A percentile compares a stretch with the other conserved stretches of the same genome.
Conservation (phyloP, 2,329 filamentous ascomycete genomes). For the Penicillium digitatum region DNA sequence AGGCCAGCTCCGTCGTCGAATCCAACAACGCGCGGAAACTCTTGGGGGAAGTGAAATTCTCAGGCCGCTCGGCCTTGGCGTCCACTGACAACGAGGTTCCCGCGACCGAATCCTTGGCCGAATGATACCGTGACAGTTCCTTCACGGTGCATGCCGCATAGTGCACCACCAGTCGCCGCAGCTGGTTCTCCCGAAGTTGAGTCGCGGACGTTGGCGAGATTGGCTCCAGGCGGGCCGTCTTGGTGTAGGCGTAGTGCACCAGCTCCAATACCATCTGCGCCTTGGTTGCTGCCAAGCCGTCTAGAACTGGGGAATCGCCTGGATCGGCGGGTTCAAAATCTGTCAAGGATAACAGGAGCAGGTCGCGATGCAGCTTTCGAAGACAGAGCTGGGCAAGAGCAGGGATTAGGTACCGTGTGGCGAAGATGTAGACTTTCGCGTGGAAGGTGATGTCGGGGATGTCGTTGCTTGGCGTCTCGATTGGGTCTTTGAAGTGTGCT, state of each 20-base stretch:
- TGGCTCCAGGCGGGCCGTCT: slow-evolving; percentile 40
- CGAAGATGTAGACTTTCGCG: slow-evolving; percentile 44
- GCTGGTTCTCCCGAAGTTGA: slow-evolving; percentile 38
- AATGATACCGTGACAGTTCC: slow-evolving; percentile 36
- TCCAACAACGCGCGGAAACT: slow-evolving; percentile 39
- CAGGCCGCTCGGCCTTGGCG: slow-evolving; percentile 9
- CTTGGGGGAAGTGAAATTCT: slow-evolving; percentile 19
- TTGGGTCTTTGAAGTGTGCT: slow-evolving; percentile 8
- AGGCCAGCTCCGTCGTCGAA: slow-evolving; percentile 38
- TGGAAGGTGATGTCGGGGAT: slow-evolving; percentile 42
- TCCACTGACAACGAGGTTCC: slow-evolving; percentile 24
- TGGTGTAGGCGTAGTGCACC: slow-evolving; percentile 39
- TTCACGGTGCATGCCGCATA: slow-evolving; percentile 42
- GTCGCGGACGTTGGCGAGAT: slow-evolving; percentile 35
- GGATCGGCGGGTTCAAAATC: slow-evolving; percentile 14
- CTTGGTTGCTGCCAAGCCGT: slow-evolving; percentile 27
- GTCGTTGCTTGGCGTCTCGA: slow-evolving; percentile 14
- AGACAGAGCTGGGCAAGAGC: slow-evolving; percentile 41
- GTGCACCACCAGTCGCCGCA: slow-evolving; percentile 40
- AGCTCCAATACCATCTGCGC: slow-evolving; percentile 38
- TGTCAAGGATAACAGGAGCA: slow-evolving; percentile 31
- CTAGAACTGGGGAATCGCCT: slow-evolving; percentile 19
- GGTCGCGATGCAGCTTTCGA: slow-evolving; percentile 39
- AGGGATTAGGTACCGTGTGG: slow-evolving; percentile 41
- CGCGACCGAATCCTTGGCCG: slow-evolving; percentile 24